Conservation (phyloP, 352 stramenopile species). For the Phytophthora niederhauseri region DNA sequence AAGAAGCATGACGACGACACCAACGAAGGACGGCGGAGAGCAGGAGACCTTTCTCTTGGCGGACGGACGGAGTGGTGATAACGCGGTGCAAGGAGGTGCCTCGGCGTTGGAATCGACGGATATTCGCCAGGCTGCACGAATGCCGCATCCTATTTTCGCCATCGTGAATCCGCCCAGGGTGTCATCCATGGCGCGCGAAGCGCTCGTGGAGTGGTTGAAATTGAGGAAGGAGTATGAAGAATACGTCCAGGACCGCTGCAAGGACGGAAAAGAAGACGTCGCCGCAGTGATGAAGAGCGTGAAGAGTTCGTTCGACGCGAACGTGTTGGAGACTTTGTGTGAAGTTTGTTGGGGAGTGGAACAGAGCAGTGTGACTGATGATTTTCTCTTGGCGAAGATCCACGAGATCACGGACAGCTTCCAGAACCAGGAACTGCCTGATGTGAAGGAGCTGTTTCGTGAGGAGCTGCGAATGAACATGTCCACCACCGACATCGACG, state of each 20-base stretch:
- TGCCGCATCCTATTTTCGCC: constrained; percentile 21
- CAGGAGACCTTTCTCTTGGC: background rate
- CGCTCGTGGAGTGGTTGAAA: constrained; percentile 21
- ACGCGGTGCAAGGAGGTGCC: background rate
- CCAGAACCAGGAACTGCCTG: constrained; percentile 16
- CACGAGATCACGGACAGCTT: constrained; percentile 15
- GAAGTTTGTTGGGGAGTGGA: constrained; percentile 18
- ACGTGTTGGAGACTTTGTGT: constrained; percentile 21
- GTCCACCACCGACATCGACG: too few species aligned
- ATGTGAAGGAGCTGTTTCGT: too few species aligned
- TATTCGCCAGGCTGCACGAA: background rate
- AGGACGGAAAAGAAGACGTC: constrained; percentile 22
- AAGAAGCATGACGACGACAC: constrained; percentile 4
- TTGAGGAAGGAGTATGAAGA: constrained; percentile 20
- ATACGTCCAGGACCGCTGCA: constrained; percentile 14
- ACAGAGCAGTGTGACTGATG: constrained; percentile 8
- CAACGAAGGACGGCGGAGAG: background rate
- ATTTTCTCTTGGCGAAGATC: constrained; percentile 10
- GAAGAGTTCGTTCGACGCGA: constrained; percentile 20
- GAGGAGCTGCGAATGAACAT: too few species aligned
- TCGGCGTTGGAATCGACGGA: background rate
- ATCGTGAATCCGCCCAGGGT: constrained; percentile 14
- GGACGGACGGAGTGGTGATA: background rate
- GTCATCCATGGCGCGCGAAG: constrained; percentile 14
- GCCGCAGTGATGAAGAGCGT: constrained; percentile 16